Evolutionary conservation across 192 early-diverging fungal species (phyloP).

Genomic region (Mortierella alpina): DNA sequence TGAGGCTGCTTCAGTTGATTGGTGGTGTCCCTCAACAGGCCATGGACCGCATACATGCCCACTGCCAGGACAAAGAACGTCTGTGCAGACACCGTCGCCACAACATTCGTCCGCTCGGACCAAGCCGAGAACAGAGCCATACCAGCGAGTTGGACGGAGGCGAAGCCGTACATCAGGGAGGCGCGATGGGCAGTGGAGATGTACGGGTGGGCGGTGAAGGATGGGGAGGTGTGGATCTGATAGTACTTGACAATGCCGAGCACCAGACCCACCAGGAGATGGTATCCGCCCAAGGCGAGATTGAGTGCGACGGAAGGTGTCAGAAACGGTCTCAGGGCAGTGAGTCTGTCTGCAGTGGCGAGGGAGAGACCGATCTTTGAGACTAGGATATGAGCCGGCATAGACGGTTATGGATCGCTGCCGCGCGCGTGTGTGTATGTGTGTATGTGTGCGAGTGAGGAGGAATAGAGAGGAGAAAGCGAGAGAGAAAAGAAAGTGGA

Average conservation of each 20-base stretch:
- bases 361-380: conserved; percentile 15
- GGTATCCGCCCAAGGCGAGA: conserved; percentile 27
- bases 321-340: conserved; percentile 13
- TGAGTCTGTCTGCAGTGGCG: conserved; percentile 3
- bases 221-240: conserved; percentile 36
- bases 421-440: too few species aligned
- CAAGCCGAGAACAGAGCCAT: conserved; percentile 25
- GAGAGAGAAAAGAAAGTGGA: too few species aligned
- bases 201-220: conserved; percentile 45
- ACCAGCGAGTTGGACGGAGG: conserved; percentile 29
- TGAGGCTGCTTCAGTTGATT: conserved; percentile 41
- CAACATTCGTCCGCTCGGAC: conserved; percentile 10
- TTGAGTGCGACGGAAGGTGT: conserved; percentile 35
- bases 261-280: conserved; percentile 38
- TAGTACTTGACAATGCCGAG: conserved; percentile 42
- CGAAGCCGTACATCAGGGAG: conserved; percentile 50
- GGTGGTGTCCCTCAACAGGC: conserved; percentile 31
- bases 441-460: too few species aligned
- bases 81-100: conserved; percentile 20
- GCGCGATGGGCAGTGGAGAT: conserved; percentile 44
- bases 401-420: background rate
- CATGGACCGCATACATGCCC: conserved; percentile 31
- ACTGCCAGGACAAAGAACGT: conserved; percentile 32
- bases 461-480: too few species aligned
- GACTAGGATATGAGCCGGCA: conserved; percentile 12